These are phyloP conservation scores for Holtermannia corniformis DNA, from an alignment of 768 basidiomycete species.

Conservation along the genomic window DNA sequence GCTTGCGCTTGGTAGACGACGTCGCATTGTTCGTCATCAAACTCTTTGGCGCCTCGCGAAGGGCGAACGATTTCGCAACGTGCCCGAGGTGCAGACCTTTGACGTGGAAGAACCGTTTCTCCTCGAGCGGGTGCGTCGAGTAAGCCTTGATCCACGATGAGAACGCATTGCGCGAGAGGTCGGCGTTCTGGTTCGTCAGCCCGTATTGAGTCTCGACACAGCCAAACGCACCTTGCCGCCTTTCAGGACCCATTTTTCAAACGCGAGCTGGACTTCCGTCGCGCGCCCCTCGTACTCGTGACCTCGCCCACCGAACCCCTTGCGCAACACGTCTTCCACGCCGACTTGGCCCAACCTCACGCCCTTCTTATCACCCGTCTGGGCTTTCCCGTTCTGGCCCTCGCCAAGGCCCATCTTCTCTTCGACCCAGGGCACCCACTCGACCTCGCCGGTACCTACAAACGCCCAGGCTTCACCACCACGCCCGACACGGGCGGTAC, in stretches of 20 bases:
- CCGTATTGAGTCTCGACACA: constrained; percentile 2
- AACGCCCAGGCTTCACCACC: constrained; percentile 95
- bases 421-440: constrained; percentile 87
- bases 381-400: constrained; percentile 19
- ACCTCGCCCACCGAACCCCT: constrained; percentile 77
- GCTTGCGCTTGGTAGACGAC: constrained; percentile 20
- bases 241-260: constrained; percentile 83
- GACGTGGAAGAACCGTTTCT: constrained; percentile 95
- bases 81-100: constrained; percentile 90
- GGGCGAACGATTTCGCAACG: constrained; percentile 42
- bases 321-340: constrained; percentile 61
- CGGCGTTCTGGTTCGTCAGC: constrained; percentile 53
- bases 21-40: constrained; percentile 4
- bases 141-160: constrained; percentile 91
- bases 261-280: constrained; percentile 88
- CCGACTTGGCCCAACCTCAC: constrained; percentile 53
- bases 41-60: constrained; percentile 37
- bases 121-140: constrained; percentile 87
- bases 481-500: constrained; percentile 91
- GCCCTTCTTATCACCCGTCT: constrained; percentile 37
- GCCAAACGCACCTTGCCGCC: constrained; percentile 54
- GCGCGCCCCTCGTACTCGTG: constrained; percentile 77
- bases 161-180: constrained; percentile 73
- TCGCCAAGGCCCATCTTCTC: constrained; percentile 59
- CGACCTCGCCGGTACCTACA: constrained; percentile 71